A percentile compares a stretch with the other conserved stretches of the same genome.
These are phyloP conservation scores for Pholiota microspora DNA, from an alignment of 768 basidiomycete species.

Conservation along the genomic window DNA sequence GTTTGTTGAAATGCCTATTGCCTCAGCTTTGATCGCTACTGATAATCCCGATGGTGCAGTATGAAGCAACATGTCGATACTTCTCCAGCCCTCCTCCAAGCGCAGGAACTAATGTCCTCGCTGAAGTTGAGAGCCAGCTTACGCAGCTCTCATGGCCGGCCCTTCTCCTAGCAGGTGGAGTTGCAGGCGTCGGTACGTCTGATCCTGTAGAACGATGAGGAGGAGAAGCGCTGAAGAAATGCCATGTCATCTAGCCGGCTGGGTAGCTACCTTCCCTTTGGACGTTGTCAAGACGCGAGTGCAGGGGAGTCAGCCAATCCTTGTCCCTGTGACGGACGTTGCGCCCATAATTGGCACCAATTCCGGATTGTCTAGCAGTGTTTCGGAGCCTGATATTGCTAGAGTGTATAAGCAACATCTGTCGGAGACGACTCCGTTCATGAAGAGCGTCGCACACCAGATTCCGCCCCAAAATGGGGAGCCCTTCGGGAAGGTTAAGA, in stretches of 20 bases:
- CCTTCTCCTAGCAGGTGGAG: slow-evolving; percentile 69
- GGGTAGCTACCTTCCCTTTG: slow-evolving; percentile 81
- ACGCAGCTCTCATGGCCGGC: slow-evolving; percentile 39
- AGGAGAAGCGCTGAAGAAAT: not conserved
- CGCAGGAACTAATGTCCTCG: not conserved
- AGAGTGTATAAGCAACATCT: not conserved
- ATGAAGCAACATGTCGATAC: slow-evolving; percentile 4
- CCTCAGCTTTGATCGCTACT: no score
- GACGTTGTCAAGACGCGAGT: slow-evolving; percentile 91
- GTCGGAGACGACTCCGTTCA: not conserved
- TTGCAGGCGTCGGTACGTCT: slow-evolving; percentile 60
- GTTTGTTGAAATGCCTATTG: no score
- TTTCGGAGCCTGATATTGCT: no score
- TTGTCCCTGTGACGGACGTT: slow-evolving; percentile 1
- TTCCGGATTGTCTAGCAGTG: not conserved
- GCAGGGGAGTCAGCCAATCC: slow-evolving; percentile 47
- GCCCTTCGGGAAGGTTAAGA: not conserved
- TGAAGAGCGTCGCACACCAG: not conserved
- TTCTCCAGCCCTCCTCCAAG: not conserved
- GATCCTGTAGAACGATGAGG: not conserved
- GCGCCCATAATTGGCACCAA: no score
- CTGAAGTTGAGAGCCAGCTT: not conserved
- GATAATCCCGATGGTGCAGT: no score
- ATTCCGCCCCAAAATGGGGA: not conserved
- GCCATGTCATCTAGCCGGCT: slow-evolving; percentile 45